Evolutionary conservation across 2,329 filamentous ascomycete genomes (phyloP), one percentile per base, ranked within the genome.

Genomic region (Pseudogymnoascus sp.): DNA sequence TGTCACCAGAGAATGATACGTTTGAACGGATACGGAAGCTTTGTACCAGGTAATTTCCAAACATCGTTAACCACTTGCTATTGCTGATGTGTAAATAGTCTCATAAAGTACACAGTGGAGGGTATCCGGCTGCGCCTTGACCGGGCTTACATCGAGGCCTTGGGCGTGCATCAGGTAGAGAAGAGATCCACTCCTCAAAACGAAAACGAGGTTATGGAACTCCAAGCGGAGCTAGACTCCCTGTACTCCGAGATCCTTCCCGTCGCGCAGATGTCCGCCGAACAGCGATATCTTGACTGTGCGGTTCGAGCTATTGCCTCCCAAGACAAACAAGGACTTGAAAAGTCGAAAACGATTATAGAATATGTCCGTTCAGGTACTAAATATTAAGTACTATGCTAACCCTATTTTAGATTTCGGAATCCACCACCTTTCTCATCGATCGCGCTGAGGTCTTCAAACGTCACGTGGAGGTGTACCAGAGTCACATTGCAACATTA

Each of bases 191-290:
- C 60, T 37, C 18, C 39, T 14, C 66, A 67, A 62, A 51, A 60
- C 8, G 60, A 63, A 21, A 76, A 75, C 4, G 81, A 84, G 60
- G 77, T 81, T 8, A 76, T 75, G 12, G 78, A 80, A 3, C 71
- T 88, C 1, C 82, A 86, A 68, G 81, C 83, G 34, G 88, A 90
- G 69, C 77, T 91, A 0, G 86, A 89, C 67, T 88, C 86, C 4
- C 77, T 91, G 2, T 87, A 88, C 68, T 78, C 85, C 0, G 88
- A 91, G 70, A 86, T 91, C 42, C 76, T 87, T 0, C 84, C 87
- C 0, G 85, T 91, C 1, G 83, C 86, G 5, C 84, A 88, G 66
- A 90, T 91, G 84, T 84, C 87, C 0, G 80, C 86, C 0, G 86
- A 90, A 67, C 83, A 88, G 68, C 85, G 89, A 70, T 81, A 86